Base-by-base conservation (phyloP, 2,329 filamentous ascomycete genomes). In the Balansia obtecta region DNA sequence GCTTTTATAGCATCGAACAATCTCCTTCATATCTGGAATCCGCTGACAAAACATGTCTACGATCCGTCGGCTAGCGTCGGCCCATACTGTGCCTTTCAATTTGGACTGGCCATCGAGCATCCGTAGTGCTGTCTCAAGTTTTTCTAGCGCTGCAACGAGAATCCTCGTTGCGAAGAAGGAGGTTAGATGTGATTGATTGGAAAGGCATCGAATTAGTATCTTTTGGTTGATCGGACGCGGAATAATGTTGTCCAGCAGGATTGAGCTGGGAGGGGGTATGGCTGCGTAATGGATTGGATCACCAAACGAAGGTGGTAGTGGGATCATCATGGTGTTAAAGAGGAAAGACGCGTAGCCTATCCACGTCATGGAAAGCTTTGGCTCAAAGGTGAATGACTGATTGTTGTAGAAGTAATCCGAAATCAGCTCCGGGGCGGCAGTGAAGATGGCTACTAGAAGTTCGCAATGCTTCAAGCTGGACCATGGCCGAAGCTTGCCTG, bases 291-390 rank as follows among this genome's bases (percentile, higher is more conserved):
- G 73, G 12, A 77, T 74, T 40, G 73, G 73, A 57, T 82, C 79
- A 12, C 88, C 88, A 61, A 91, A 88, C 53, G 77, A 78, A 27
- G 71, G 63, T 2, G 90, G 90, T 2, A 95, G 72, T 1, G 83
- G 80, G 37, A 94, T 71, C 51, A 84, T 78, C 44, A 96, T 81
- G 1, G 83, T 80, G 53, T 85, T 86, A 65, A 94, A 95, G 5
- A 98, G 69, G 54, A 97, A 88, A 0, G 89, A 82, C 0, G 89
- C 88, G 63, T 94, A 95, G 41, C 91, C 90, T 57, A 97, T 86
- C 93, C 93, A 98, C 0, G 89, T 93, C 43, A 89, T 83, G 3
- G 89, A 93, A 5, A 94, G 75, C 62, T 95, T 97, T 0, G 93
- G 90, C 41, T 97, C 90, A 55, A 95, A 88, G 0, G 83, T 80